These are phyloP conservation scores for Neurospora sp. DNA, from an alignment of 495 filamentous ascomycete genomes.

Conservation along the genomic window DNA sequence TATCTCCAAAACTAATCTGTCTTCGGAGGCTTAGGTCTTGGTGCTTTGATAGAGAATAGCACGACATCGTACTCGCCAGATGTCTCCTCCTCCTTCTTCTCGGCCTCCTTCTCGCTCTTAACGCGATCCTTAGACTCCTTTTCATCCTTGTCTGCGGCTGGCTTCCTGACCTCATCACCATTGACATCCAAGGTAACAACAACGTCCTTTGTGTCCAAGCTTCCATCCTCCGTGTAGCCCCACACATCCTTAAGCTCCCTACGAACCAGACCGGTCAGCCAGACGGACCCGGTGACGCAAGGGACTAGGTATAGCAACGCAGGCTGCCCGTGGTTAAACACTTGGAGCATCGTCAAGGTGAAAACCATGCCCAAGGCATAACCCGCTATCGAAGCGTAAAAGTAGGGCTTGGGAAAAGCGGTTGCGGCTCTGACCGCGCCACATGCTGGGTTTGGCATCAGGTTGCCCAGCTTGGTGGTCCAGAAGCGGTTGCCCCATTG, in stretches of 20 bases:
- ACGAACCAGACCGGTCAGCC: slow-evolving; percentile 63
- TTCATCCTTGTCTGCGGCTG: not conserved
- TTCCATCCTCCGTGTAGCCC: slow-evolving; percentile 68
- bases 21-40: not conserved
- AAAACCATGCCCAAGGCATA: slow-evolving; percentile 72
- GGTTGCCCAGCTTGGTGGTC: slow-evolving; percentile 36
- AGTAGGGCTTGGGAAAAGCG: slow-evolving; percentile 78
- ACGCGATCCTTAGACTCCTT: not conserved
- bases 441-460: slow-evolving; percentile 26
- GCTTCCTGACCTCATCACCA: slow-evolving; percentile 11
- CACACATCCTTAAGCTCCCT: slow-evolving; percentile 69
- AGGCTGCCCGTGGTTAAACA: slow-evolving; percentile 75
- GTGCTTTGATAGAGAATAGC: slow-evolving; percentile 18
- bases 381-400: slow-evolving; percentile 65
- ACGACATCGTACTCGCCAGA: slow-evolving; percentile 15
- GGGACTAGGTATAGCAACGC: slow-evolving; percentile 92
- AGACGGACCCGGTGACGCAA: slow-evolving; percentile 63
- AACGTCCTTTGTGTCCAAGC: slow-evolving; percentile 36
- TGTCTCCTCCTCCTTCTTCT: slow-evolving; percentile 2
- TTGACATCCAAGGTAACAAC: slow-evolving; percentile 29
- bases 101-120: not conserved
- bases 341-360: slow-evolving; percentile 68
- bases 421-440: slow-evolving; percentile 34
- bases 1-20: not conserved
- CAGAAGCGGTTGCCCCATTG: slow-evolving; percentile 84